Base-by-base conservation (phyloP, 1,284 basidiomycete genomes). In the Ustilago bromivora region DNA sequence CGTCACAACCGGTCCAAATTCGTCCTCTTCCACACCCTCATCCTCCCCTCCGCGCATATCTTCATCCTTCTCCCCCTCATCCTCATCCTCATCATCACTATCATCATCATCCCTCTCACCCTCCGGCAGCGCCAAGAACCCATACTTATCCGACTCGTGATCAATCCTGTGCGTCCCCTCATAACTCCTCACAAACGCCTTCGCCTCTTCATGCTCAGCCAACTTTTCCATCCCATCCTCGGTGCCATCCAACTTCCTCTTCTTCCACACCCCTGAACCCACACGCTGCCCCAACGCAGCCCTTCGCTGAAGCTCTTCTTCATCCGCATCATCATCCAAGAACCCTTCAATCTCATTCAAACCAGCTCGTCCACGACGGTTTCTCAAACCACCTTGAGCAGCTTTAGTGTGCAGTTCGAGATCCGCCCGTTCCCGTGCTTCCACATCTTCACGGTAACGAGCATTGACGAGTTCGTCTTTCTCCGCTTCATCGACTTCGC, bases 301-400 rank as follows among this genome's bases (percentile, higher is more conserved):
- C 6, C 59, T 19, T 12, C 79, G 57, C 40, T 66, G 67, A 31
- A 82, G 61, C 32, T 79, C 71, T 31, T 83, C 84, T 17, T 84
- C 82, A 23, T 84, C 82, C 6, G 77, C 84, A 59, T 85, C 84
- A 8, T 84, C 82, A 61, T 85, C 84, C 23, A 85, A 66, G 40
- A 77, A 66, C 9, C 74, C 79, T 23, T 80, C 84, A 35, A 85
- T 64, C 2, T 65, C 71, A 23, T 68, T 71, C 12, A 67, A 38
- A 7, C 70, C 78, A 1, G 46, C 60, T 7, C 76, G 51, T 2
- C 41, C 11, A 28, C 76, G 72, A 4, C 82, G 69, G 35, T 71
- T 81, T 5, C 82, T 70, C 38, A 77, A 72, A 19, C 66, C 74
- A 51, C 84, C 82, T 49, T 76, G 71, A 17, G 69, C 58, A 5